Conservation (phyloP, 805 yeast genomes). For the Yamadazyma akitaensis region DNA sequence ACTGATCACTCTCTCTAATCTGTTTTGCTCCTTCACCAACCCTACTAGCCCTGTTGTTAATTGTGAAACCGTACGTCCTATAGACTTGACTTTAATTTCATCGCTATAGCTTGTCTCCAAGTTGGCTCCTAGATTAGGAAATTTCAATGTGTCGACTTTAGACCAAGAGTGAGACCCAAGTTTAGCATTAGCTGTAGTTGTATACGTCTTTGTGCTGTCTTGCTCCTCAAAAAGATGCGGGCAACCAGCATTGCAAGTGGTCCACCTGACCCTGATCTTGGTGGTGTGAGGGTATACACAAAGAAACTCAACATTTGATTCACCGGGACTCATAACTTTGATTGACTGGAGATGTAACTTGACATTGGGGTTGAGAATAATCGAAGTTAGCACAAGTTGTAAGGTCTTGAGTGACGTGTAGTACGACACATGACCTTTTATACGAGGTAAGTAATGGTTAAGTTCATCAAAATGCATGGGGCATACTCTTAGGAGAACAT, state of each 20-base stretch:
- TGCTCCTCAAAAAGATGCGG: constrained; percentile 33
- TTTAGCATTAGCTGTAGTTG: constrained; percentile 37
- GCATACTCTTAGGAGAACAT: constrained; percentile 51
- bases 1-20: constrained; percentile 38
- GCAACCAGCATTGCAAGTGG: constrained; percentile 53
- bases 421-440: constrained; percentile 56
- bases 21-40: constrained; percentile 24
- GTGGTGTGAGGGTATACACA: constrained; percentile 41
- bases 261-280: constrained; percentile 54
- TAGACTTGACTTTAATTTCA: constrained; percentile 10
- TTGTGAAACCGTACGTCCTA: constrained; percentile 24
- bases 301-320: constrained; percentile 21
- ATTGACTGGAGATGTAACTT: constrained; percentile 51
- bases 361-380: constrained; percentile 52
- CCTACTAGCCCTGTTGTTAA: constrained; percentile 34
- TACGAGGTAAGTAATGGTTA: constrained; percentile 50
- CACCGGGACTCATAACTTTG: constrained; percentile 16
- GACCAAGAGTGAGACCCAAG: constrained; percentile 43
- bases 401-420: constrained; percentile 55
- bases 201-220: constrained; percentile 6
- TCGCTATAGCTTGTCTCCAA: not conserved
- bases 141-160: constrained; percentile 24
- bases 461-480: constrained; percentile 47
- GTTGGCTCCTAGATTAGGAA: constrained; percentile 3
- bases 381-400: constrained; percentile 50